Conservation (phyloP, 805 yeast genomes). For the Kuraishia molischiana region DNA sequence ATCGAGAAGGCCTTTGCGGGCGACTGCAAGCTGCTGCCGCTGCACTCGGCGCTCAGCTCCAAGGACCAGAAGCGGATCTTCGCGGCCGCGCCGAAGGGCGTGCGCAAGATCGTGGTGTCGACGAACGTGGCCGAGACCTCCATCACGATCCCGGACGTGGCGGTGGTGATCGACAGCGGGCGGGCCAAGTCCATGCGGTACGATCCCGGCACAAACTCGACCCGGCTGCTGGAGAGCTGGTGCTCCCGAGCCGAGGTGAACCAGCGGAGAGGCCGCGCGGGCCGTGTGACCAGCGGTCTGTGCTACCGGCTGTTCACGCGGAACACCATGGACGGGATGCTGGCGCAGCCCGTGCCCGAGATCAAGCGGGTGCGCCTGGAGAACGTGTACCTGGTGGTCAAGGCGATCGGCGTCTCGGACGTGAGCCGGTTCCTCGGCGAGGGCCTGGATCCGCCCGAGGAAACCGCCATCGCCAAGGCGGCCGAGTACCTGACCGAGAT, state of each 20-base stretch:
- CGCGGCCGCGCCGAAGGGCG: conserved; percentile 36
- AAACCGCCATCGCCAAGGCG: conserved; percentile 40
- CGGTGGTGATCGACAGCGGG: conserved; percentile 84
- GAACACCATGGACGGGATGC: conserved; percentile 46
- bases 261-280: conserved; percentile 97
- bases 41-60: conserved; percentile 83
- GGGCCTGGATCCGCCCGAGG: conserved; percentile 79
- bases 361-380: conserved; percentile 79
- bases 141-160: conserved; percentile 91
- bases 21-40: conserved; percentile 42
- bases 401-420: conserved; percentile 75
- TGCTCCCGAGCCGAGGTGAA: conserved; percentile 83
- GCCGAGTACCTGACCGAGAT: conserved; percentile 45
- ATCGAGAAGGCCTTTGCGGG: conserved; percentile 14
- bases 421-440: conserved; percentile 59
- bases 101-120: conserved; percentile 73
- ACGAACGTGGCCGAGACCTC: conserved; percentile 97
- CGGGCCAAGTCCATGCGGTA: conserved; percentile 70
- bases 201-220: conserved; percentile 57
- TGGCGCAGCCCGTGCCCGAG: conserved; percentile 76
- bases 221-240: conserved; percentile 71
- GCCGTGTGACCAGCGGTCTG: conserved; percentile 78
- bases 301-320: conserved; percentile 76
- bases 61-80: conserved; percentile 77
- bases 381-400: conserved; percentile 72